Percentiles rank a stretch among this genome's conserved stretches.
Conservation (phyloP, 805 yeast genomes). For the Spathaspora sp. region DNA sequence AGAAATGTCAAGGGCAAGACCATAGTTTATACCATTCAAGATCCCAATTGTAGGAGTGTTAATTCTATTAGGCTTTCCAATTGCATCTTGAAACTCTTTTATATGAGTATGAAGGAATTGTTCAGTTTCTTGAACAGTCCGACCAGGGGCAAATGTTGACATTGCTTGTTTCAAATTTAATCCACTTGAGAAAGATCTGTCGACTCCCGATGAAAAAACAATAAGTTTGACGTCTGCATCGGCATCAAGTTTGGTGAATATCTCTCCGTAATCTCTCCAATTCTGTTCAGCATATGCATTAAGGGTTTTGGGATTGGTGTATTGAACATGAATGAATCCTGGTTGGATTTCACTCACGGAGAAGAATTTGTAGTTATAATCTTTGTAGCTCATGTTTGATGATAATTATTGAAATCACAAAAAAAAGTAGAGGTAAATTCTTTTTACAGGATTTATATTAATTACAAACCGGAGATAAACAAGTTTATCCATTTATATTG, state of each 20-base stretch:
- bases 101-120: constrained; percentile 28
- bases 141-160: not conserved
- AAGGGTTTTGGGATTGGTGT: constrained; percentile 56
- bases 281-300: constrained; percentile 56
- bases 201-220: constrained; percentile 51
- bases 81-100: constrained; percentile 54
- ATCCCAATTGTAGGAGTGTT: constrained; percentile 63
- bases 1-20: constrained; percentile 67
- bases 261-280: constrained; percentile 53
- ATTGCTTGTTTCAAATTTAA: constrained; percentile 48
- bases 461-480: too few species aligned
- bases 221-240: constrained; percentile 48
- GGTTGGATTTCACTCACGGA: constrained; percentile 40
- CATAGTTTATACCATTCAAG: constrained; percentile 61
- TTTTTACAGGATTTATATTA: not conserved
- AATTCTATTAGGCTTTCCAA: constrained; percentile 46
- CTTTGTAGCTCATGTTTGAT: constrained; percentile 15
- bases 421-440: not conserved
- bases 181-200: constrained; percentile 61
- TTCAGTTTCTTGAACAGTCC: constrained; percentile 9
- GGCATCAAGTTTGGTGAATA: constrained; percentile 43
- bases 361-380: constrained; percentile 25
- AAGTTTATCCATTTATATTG: too few species aligned
- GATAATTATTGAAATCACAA: not conserved
- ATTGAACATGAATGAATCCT: constrained; percentile 53